Percentiles rank a stretch among this genome's conserved stretches.
These are phyloP conservation scores for Trichosporon asahii DNA, from an alignment of 1,284 basidiomycete genomes.

Conservation along the genomic window DNA sequence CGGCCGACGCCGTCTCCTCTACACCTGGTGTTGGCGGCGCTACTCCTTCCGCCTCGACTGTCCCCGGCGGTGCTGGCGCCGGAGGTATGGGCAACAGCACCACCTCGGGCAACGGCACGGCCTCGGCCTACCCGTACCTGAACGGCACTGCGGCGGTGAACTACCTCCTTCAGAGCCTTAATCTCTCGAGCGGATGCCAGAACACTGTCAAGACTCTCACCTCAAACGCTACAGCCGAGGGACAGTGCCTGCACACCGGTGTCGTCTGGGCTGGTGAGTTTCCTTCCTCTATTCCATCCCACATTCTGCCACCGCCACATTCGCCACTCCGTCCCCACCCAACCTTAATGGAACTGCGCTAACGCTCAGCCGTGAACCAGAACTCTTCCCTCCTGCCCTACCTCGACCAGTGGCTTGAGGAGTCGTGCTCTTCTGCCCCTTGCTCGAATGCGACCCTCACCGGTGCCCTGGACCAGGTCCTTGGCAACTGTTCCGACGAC, in stretches of 20 bases:
- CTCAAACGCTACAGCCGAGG: conserved; percentile 15
- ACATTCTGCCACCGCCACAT: not conserved
- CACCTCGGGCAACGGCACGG: not conserved
- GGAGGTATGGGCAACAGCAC: not conserved
- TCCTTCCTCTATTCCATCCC: not conserved
- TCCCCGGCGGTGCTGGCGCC: not conserved
- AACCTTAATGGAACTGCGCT: not conserved
- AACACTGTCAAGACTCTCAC: conserved; percentile 11
- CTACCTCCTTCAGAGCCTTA: conserved; percentile 4
- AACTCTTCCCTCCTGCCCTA: conserved; percentile 39
- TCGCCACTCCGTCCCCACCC: not conserved
- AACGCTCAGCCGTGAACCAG: conserved; percentile 25
- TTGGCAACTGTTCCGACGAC: conserved; percentile 38
- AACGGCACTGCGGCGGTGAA: not conserved
- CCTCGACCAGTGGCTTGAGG: conserved; percentile 39
- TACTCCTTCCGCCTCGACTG: not conserved
- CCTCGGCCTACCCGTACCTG: not conserved
- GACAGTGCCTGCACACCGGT: conserved; percentile 30
- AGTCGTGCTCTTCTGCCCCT: conserved; percentile 37
- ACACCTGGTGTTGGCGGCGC: not conserved
- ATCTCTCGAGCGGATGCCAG: conserved; percentile 14
- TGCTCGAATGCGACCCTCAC: conserved; percentile 43
- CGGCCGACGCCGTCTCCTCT: not conserved
- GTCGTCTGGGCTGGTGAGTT: conserved; percentile 24
- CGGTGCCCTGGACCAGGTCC: conserved; percentile 32